These are phyloP conservation scores for Leccinum truebloodii DNA, from an alignment of 768 basidiomycete species.

Conservation along the genomic window DNA sequence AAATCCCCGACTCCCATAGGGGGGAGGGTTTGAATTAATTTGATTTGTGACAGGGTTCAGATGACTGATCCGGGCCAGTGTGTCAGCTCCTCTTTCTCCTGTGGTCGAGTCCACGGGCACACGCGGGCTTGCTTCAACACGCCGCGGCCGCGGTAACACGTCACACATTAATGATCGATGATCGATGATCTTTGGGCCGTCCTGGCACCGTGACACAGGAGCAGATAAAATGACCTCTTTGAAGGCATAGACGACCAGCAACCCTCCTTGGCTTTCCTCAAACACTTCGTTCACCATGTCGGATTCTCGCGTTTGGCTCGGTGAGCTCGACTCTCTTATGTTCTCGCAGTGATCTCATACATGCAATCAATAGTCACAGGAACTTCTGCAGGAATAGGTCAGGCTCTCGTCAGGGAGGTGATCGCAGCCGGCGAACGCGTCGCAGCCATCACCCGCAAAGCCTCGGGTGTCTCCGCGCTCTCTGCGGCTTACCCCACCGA, in stretches of 20 bases:
- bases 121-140: no score
- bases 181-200: no score
- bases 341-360: not conserved
- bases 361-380: constrained; percentile 38
- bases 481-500: constrained; percentile 13
- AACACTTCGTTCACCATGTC: constrained; percentile 13
- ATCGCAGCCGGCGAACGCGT: constrained; percentile 30
- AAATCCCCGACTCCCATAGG: no score
- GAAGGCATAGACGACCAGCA: not conserved
- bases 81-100: no score
- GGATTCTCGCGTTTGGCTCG: constrained; percentile 26
- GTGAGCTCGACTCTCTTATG: constrained; percentile 8
- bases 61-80: no score
- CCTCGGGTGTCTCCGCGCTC: constrained; percentile 21
- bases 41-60: no score
- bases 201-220: not conserved
- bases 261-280: not conserved
- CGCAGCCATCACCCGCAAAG: constrained; percentile 30
- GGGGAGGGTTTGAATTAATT: no score
- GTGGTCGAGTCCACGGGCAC: no score
- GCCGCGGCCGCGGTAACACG: not conserved
- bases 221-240: constrained; percentile 13
- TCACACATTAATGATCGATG: not conserved
- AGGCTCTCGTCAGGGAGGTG: constrained; percentile 28
- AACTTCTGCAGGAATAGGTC: constrained; percentile 42